phyloP scores from a whole-genome alignment of 768 basidiomycete genomes.

The Kwoniella heveanensis region DNA sequence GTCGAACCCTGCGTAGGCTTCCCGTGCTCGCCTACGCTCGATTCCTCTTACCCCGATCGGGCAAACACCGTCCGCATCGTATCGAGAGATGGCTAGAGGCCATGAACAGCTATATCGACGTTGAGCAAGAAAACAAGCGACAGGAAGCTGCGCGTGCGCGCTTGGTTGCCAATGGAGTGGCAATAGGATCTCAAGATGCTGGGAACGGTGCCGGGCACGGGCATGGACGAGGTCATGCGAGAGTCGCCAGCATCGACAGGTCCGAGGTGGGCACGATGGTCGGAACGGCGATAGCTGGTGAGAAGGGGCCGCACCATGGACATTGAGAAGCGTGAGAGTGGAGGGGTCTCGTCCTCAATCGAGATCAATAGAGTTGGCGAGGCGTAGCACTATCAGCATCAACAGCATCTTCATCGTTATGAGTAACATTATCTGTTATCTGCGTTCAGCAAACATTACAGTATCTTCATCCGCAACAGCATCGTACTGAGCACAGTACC shows the following conservation, averaged over 20 bases:
- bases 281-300: neutral
- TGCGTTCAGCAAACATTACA: too few species aligned
- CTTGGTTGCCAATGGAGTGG: too few species aligned
- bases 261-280: conserved; percentile 1
- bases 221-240: neutral
- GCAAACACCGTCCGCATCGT: conserved; percentile 54
- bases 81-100: conserved; percentile 80
- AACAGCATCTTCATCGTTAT: too few species aligned
- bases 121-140: conserved; percentile 3
- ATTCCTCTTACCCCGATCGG: conserved; percentile 67
- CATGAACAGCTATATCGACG: conserved; percentile 71
- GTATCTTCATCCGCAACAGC: too few species aligned
- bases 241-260: conserved; percentile 7
- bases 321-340: too few species aligned
- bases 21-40: conserved; percentile 89
- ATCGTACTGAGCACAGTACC: too few species aligned
- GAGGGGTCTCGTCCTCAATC: too few species aligned
- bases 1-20: conserved; percentile 85
- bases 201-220: neutral
- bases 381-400: too few species aligned
- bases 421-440: too few species aligned
- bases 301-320: neutral
- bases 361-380: too few species aligned
- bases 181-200: too few species aligned
- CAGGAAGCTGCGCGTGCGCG: neutral